Evolutionary conservation across 202 grass and related monocot species (phyloP), one percentile per base, ranked within the genome.

Genomic region (Musa balbisiana): DNA sequence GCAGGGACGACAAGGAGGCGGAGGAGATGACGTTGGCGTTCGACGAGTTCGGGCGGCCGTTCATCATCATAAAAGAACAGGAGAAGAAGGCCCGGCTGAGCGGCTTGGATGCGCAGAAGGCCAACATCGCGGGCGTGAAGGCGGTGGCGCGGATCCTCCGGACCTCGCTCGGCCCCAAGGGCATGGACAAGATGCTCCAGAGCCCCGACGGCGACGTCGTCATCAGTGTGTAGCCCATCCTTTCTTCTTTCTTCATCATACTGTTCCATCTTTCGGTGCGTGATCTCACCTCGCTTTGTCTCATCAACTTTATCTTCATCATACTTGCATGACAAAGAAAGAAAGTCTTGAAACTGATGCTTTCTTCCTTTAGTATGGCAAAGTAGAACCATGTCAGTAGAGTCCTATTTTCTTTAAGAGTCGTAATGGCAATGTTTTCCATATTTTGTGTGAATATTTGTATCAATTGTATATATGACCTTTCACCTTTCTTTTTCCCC

Each of bases 161-260:
- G 53, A 92, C 95, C 16, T 99, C 95, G 8, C 95, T 99, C 51
- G 91, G 95, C 0, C 95, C 95, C 77, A 99, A 95, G 87, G 95
- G 95, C 69, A 99, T 99, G 95, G 95, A 99, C 83, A 99, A 99
- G 91, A 99, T 99, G 91, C 89, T 99, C 52, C 95, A 95, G 75
- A 91, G 86, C 51, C 95, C 95, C 54, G 95, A 99, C 69, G 95
- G 95, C 23, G 91, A 99, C 65, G 95, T 95, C 77, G 85, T 87
- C 69, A 99, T 99, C 78, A 99, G 95, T 95, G 25, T 8, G 16
- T 17, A 49, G 29, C 29, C 29, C 29, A 33, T 49, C 9, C n/a
- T 52, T 49, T 52, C 25, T 5, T 24, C 33, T 29, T 64, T 72
- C 5, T 49, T 56, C 9, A 24, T 73, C 60, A 29, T 27, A 20